phyloP scores from a whole-genome alignment of 179 eudicot species.

The Vitellaria paradoxa region DNA sequence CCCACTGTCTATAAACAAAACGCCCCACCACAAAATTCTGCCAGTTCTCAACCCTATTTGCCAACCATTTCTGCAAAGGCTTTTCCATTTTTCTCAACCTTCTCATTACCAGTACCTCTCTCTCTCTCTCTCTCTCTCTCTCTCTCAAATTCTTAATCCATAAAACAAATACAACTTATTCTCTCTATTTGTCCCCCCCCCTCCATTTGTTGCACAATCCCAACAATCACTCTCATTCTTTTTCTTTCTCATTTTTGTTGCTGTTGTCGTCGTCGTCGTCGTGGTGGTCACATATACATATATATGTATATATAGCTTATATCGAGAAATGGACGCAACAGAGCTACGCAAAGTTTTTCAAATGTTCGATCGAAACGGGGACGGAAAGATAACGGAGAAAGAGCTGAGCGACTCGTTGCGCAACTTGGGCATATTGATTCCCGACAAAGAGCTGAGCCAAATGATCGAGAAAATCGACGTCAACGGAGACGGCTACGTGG shows the following conservation, averaged over 20 bases:
- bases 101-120: background rate
- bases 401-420: conserved; percentile 65
- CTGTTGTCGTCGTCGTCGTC: no score
- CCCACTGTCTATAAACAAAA: background rate
- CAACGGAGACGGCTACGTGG: conserved; percentile 69
- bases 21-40: no score
- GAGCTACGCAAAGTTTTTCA: conserved; percentile 71
- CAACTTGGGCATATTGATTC: conserved; percentile 59
- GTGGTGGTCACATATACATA: no score
- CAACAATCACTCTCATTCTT: background rate
- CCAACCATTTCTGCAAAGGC: background rate
- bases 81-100: background rate
- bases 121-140: background rate
- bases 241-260: background rate
- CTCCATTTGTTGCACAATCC: background rate
- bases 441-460: conserved; percentile 55
- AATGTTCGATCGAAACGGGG: conserved; percentile 85
- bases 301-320: no score
- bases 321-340: conserved; percentile 37
- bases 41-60: background rate
- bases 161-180: background rate
- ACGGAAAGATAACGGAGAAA: conserved; percentile 57
- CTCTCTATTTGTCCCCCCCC: background rate
- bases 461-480: conserved; percentile 75
- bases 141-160: background rate